Evolutionary conservation across 2,329 filamentous ascomycete species (phyloP).

Genomic region (Arthrobotrys sinensis): DNA sequence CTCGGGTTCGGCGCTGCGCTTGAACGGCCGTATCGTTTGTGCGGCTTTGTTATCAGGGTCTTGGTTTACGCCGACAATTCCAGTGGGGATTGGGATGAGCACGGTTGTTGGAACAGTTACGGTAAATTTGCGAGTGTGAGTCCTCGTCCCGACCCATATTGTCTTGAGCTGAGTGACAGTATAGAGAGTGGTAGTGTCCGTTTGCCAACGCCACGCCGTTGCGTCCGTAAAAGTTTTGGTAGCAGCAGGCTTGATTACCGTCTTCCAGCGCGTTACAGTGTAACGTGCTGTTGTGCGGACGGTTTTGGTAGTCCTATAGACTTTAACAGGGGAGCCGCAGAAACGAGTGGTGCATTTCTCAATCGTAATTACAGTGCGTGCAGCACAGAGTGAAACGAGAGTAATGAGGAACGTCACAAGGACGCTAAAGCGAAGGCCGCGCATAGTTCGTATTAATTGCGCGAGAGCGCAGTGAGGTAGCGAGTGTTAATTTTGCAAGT

Average conservation of each 20-base stretch:
- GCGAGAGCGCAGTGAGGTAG: constrained; percentile 9
- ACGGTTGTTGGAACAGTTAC: not conserved
- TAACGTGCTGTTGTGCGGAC: constrained; percentile 11
- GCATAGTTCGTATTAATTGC: not conserved
- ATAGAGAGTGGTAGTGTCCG: not conserved
- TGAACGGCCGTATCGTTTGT: not conserved
- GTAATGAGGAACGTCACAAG: constrained; percentile 17
- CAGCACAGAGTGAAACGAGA: constrained; percentile 35
- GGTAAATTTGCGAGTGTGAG: not conserved
- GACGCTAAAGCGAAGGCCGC: constrained; percentile 19
- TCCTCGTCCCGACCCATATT: constrained; percentile 6
- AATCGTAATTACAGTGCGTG: constrained; percentile 15
- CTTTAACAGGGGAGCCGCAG: constrained; percentile 8
- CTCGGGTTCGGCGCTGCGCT: constrained; percentile 20
- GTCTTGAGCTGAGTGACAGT: constrained; percentile 1
- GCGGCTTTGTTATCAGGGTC: constrained; percentile 28
- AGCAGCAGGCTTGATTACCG: not conserved
- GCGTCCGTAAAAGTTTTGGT: not conserved
- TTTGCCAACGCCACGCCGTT: not conserved
- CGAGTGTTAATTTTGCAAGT: constrained; percentile 8
- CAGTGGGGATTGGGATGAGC: not conserved
- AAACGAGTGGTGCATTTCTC: constrained; percentile 29
- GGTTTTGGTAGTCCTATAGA: constrained; percentile 24
- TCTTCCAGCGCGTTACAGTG: constrained; percentile 23
- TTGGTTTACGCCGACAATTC: constrained; percentile 6